Percentiles rank a stretch among this genome's conserved stretches.
Conservation (phyloP, 2,329 filamentous ascomycete genomes). For the Aciculosporium take region DNA sequence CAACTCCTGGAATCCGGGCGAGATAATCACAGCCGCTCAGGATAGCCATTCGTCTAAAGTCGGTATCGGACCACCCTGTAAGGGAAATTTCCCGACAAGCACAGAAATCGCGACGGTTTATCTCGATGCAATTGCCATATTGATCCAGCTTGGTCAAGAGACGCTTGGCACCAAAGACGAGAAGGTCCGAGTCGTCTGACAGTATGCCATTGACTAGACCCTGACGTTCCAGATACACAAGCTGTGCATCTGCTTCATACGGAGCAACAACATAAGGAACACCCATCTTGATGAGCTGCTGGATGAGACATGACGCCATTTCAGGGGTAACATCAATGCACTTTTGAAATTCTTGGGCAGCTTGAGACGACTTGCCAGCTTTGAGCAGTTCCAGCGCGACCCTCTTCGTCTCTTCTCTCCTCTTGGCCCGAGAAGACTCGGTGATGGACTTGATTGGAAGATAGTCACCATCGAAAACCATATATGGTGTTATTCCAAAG, state of each 20-base stretch:
- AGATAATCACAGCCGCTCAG: constrained; percentile 94
- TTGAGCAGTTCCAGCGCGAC: constrained; percentile 65
- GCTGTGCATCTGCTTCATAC: constrained; percentile 94
- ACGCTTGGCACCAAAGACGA: constrained; percentile 87
- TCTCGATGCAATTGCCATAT: constrained; percentile 83
- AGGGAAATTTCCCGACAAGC: constrained; percentile 78
- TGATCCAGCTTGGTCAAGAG: constrained; percentile 89
- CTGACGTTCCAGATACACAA: constrained; percentile 81
- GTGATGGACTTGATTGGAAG: constrained; percentile 86
- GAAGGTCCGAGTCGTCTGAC: constrained; percentile 88
- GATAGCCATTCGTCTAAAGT: constrained; percentile 93
- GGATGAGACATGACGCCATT: constrained; percentile 86
- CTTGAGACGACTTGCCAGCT: constrained; percentile 67
- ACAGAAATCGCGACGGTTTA: constrained; percentile 79
- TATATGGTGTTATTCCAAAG: constrained; percentile 84
- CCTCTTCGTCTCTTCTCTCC: constrained; percentile 62
- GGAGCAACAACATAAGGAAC: constrained; percentile 87
- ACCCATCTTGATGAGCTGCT: constrained; percentile 68
- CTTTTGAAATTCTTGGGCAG: constrained; percentile 80
- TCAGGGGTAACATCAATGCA: constrained; percentile 89
- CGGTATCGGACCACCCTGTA: constrained; percentile 78
- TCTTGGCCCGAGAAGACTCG: constrained; percentile 61
- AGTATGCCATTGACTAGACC: constrained; percentile 78
- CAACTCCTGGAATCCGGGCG: constrained; percentile 69
- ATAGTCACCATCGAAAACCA: constrained; percentile 93